Percentiles rank a stretch among this genome's conserved stretches.
Evolutionary conservation across 2,329 filamentous ascomycete species (phyloP).

Genomic region (Botrytis sinoallii): DNA sequence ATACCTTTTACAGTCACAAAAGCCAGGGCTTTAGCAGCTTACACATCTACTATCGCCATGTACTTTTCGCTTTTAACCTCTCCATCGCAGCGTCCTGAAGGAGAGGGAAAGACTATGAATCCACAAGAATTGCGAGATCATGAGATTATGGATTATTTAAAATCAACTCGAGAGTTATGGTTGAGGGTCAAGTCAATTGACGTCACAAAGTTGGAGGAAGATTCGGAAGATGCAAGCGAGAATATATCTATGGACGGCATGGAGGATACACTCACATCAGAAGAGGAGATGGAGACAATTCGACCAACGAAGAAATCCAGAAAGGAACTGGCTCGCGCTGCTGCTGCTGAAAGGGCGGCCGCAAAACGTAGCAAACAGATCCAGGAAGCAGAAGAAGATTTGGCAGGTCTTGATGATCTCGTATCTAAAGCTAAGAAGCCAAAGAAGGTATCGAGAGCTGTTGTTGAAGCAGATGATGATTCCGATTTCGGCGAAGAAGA

Average conservation of each 20-base stretch:
- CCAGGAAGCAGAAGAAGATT: constrained; percentile 44
- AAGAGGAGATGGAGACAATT: constrained; percentile 4
- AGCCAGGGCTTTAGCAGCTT: constrained; percentile 77
- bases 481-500: constrained; percentile 95
- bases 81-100: constrained; percentile 59
- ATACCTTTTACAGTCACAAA: constrained; percentile 53
- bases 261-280: constrained; percentile 31
- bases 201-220: constrained; percentile 18
- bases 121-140: constrained; percentile 84
- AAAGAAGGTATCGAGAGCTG: constrained; percentile 40
- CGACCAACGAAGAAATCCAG: constrained; percentile 28
- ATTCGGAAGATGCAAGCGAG: constrained; percentile 36
- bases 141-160: constrained; percentile 80
- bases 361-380: constrained; percentile 37
- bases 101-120: constrained; percentile 58
- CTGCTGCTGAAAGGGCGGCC: constrained; percentile 39
- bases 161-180: constrained; percentile 82
- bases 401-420: constrained; percentile 39
- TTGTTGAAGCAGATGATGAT: constrained; percentile 63
- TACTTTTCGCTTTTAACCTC: constrained; percentile 95
- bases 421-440: constrained; percentile 30
- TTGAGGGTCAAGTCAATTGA: constrained; percentile 66
- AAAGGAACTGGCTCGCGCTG: constrained; percentile 41
- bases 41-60: constrained; percentile 82
- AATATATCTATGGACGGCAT: constrained; percentile 27